phyloP scores from a whole-genome alignment of 2,329 filamentous ascomycete species.

The Diaporthe australafricana region DNA sequence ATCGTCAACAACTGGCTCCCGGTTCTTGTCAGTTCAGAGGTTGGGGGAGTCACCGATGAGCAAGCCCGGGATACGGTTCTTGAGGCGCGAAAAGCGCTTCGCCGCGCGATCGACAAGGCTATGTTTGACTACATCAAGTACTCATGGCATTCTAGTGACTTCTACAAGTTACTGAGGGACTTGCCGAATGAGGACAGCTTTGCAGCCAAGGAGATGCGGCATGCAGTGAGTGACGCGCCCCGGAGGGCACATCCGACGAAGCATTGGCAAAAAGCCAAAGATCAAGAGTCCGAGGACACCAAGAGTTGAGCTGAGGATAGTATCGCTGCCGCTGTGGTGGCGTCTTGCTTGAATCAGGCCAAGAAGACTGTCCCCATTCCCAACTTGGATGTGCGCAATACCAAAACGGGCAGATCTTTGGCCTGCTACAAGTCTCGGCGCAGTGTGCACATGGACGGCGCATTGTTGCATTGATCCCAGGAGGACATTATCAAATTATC shows the following conservation, averaged over 20 bases:
- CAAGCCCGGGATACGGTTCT: slow-evolving; percentile 20
- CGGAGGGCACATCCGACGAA: neutral
- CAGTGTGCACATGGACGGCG: neutral
- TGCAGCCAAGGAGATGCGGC: neutral
- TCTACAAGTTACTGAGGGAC: slow-evolving; percentile 6
- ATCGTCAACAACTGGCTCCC: slow-evolving; percentile 31
- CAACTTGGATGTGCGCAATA: neutral
- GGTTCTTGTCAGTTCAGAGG: slow-evolving; percentile 28
- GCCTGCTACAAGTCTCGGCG: neutral
- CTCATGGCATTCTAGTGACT: neutral
- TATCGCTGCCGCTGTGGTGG: neutral
- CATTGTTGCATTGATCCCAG: neutral
- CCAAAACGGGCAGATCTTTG: neutral
- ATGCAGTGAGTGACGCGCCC: neutral
- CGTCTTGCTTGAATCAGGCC: neutral
- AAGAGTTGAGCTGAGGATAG: neutral
- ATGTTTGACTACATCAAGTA: slow-evolving; percentile 20
- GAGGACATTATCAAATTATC: neutral
- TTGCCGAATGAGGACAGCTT: slow-evolving; percentile 14
- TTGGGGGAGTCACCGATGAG: neutral
- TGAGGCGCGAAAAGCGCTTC: slow-evolving; percentile 3
- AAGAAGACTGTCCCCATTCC: neutral
- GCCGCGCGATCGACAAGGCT: slow-evolving; percentile 19
- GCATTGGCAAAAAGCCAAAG: too few relatives aligned
- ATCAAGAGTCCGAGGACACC: neutral